phyloP scores from a whole-genome alignment of 1,284 basidiomycete species.

The Microbotryomycetes sp. region DNA sequence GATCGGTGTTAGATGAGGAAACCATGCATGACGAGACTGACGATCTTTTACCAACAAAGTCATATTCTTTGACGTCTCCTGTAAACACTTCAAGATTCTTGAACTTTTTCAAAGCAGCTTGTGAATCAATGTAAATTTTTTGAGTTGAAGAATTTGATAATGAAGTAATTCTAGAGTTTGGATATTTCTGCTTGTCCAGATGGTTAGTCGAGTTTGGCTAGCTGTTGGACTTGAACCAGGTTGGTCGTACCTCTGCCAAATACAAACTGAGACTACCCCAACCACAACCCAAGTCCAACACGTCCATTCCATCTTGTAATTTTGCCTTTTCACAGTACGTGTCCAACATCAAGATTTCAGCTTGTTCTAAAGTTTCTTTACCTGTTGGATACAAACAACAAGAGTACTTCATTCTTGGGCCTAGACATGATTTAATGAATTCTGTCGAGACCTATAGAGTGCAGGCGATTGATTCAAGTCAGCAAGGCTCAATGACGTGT shows the following conservation, averaged over 20 bases:
- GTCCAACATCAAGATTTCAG: slow-evolving; percentile 63
- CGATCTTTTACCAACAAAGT: slow-evolving; percentile 53
- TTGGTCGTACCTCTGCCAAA: slow-evolving; percentile 54
- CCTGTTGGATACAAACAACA: slow-evolving; percentile 65
- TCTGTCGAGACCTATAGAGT: slow-evolving; percentile 54
- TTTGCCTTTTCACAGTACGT: slow-evolving; percentile 64
- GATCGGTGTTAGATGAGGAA: background rate
- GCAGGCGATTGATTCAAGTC: background rate
- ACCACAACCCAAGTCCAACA: slow-evolving; percentile 68
- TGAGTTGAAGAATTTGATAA: slow-evolving; percentile 68
- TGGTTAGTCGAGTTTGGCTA: background rate
- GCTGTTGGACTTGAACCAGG: background rate
- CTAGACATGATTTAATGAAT: slow-evolving; percentile 61
- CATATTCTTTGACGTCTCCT: slow-evolving; percentile 61
- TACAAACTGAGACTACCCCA: slow-evolving; percentile 69
- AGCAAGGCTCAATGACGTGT: background rate
- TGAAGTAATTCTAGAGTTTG: slow-evolving; percentile 58
- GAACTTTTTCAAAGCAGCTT: slow-evolving; percentile 53
- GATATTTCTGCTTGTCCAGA: slow-evolving; percentile 54
- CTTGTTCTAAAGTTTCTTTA: slow-evolving; percentile 59
- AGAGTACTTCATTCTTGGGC: slow-evolving; percentile 61
- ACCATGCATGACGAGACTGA: slow-evolving; percentile 40
- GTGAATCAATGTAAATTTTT: slow-evolving; percentile 58
- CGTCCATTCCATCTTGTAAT: slow-evolving; percentile 57
- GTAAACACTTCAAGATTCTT: slow-evolving; percentile 62